Evolutionary conservation across 106 monocot genomes (phyloP).

Genomic region (Platanthera zijinensis): DNA sequence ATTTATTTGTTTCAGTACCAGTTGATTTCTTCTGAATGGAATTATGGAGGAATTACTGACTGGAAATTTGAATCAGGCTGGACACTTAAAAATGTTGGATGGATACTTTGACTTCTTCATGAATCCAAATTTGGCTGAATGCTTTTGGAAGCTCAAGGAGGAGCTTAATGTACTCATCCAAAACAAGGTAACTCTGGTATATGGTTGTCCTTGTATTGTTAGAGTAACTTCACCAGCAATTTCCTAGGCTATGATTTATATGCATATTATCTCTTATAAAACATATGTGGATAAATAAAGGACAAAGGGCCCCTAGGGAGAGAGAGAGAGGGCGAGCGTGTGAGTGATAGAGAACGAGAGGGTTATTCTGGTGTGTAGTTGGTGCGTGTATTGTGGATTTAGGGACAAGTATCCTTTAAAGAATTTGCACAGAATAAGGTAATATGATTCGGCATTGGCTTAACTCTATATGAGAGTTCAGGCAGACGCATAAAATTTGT

Average conservation of each 20-base stretch:
- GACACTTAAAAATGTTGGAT: constrained; percentile 94
- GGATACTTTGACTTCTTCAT: constrained; percentile 98
- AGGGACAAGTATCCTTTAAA: no score
- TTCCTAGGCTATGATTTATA: neutral
- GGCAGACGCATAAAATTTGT: no score
- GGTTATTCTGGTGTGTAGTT: no score
- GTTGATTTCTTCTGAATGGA: constrained; percentile 1
- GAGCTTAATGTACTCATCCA: constrained; percentile 83
- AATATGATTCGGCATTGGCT: no score
- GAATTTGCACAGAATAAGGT: no score
- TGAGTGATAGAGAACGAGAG: no score
- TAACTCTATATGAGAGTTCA: no score
- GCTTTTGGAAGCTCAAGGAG: constrained; percentile 72
- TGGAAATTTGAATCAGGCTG: constrained; percentile 41
- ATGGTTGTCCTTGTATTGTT: neutral
- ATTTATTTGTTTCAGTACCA: neutral
- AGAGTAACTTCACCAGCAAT: neutral
- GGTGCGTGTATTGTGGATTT: no score
- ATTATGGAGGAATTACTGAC: neutral
- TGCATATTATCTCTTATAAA: neutral
- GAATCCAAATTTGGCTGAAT: constrained; percentile 89
- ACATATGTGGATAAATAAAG: no score
- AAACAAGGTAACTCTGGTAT: constrained; percentile 60
- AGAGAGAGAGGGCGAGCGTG: no score
- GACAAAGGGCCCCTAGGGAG: no score